Evolutionary conservation across 768 basidiomycete species (phyloP).

Genomic region (Boletus vermiculosoides): DNA sequence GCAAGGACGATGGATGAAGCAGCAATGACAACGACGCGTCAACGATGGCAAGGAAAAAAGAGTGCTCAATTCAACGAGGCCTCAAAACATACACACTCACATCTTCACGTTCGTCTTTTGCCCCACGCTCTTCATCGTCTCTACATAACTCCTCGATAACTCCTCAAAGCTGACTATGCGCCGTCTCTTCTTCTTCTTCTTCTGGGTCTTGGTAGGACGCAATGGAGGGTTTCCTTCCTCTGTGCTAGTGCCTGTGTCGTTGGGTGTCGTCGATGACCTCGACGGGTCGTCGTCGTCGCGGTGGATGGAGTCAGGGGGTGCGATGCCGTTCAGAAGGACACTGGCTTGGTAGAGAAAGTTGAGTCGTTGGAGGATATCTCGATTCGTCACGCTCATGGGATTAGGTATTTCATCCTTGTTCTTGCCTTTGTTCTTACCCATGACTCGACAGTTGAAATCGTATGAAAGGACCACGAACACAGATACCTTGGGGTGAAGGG

Average conservation of each 20-base stretch:
- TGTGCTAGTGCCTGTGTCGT: not conserved
- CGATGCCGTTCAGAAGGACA: slow-evolving; percentile 51
- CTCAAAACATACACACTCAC: slow-evolving; percentile 40
- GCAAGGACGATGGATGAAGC: not conserved
- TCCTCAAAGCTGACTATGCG: slow-evolving; percentile 42
- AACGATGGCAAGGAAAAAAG: not conserved
- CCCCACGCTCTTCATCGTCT: slow-evolving; percentile 67
- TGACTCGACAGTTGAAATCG: slow-evolving; percentile 25
- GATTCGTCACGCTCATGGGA: slow-evolving; percentile 56
- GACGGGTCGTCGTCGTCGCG: slow-evolving; percentile 1
- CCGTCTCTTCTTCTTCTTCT: slow-evolving; percentile 25
- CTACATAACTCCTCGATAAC: slow-evolving; percentile 62
- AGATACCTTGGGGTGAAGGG: not conserved
- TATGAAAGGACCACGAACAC: not conserved
- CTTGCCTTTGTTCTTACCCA: slow-evolving; percentile 68
- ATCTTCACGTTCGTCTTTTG: slow-evolving; percentile 77
- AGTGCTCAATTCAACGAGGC: not conserved
- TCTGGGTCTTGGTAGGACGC: not conserved
- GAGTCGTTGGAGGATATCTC: slow-evolving; percentile 78
- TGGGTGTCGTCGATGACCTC: not conserved
- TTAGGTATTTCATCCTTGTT: slow-evolving; percentile 57
- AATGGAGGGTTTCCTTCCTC: not conserved
- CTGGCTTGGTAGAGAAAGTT: slow-evolving; percentile 87
- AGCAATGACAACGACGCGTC: not conserved
- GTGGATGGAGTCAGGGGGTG: slow-evolving; percentile 7